Base-by-base conservation (phyloP, 2,329 filamentous ascomycete species). In the Penicillium sp. region DNA sequence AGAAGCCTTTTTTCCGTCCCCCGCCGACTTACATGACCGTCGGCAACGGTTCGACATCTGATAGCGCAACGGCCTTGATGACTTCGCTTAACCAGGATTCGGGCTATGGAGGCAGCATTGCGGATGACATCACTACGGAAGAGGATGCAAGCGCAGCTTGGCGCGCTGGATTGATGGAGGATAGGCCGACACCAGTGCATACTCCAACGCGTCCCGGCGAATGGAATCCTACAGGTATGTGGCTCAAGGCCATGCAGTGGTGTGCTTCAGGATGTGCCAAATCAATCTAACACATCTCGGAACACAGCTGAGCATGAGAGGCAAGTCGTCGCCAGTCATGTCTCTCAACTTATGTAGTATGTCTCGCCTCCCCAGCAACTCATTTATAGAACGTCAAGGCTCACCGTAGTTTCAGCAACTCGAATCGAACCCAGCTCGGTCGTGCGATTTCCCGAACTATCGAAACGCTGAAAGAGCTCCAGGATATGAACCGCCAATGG, bases 401-500 rank as follows among this genome's bases (percentile, higher is more conserved):
- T 68, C 55, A 68, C 55, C 19, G 38, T 43, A 18, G 56, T 51
- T 64, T 55, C 58, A 81, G 78, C 76, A 97, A 97, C 73, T 85
- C 91, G 67, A 96, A 97, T 71, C 86, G 92, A 55, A 89, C 87
- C 6, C 85, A 89, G 30, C 84, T 99, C n/a, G 90, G 85, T 40
- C 88, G 92, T 56, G 89, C 91, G 13, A 97, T 99, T 69, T 89
- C 87, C 67, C 85, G 86, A 63, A 93, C 92, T 8, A 84, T 97
- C 54, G 91, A 97, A 56, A 84, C 91, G 2, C 77, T 99, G 61
- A 87, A 88, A 71, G 85, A 84, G 56, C 81, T 99, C 53, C 92
- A 96, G 73, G 83, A 92, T 59, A 94, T 90, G 82, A 99, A 99
- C 68, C 78, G 87, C 13, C 84, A 86, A 67, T 97, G 94, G 94